These are phyloP conservation scores for Lipomyces kockii DNA, from an alignment of 805 yeast species.

Conservation along the genomic window DNA sequence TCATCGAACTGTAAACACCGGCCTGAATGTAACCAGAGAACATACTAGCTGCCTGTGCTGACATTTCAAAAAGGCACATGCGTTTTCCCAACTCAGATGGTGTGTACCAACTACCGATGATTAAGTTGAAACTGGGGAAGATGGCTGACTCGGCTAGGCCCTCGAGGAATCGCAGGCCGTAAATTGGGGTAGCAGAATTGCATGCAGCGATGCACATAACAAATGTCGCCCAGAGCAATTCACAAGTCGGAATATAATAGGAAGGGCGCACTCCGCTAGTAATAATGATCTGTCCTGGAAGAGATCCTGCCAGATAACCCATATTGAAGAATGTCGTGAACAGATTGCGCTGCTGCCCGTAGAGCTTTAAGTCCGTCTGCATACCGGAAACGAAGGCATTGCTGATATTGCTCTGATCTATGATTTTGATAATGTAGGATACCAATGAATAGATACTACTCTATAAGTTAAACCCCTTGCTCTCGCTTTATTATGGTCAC, in stretches of 20 bases:
- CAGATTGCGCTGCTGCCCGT: conserved; percentile 58
- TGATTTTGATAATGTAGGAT: conserved; percentile 49
- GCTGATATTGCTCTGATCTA: conserved; percentile 61
- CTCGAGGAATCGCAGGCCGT: conserved; percentile 65
- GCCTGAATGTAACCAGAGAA: conserved; percentile 59
- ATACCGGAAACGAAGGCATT: conserved; percentile 54
- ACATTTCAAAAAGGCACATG: conserved; percentile 45
- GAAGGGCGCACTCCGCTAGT: conserved; percentile 39
- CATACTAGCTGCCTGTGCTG: conserved; percentile 56
- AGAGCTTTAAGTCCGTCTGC: conserved; percentile 46
- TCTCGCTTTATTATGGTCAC: too few species aligned
- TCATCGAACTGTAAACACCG: conserved; percentile 46
- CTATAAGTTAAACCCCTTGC: not conserved
- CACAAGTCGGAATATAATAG: conserved; percentile 57
- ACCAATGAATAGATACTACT: conserved; percentile 8
- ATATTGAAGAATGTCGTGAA: conserved; percentile 44
- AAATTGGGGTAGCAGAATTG: conserved; percentile 56
- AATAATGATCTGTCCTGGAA: conserved; percentile 45
- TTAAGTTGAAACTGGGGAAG: conserved; percentile 52
- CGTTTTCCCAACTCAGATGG: conserved; percentile 55
- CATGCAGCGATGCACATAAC: conserved; percentile 55
- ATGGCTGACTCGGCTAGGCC: conserved; percentile 71
- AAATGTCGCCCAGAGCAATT: conserved; percentile 67
- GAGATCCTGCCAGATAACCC: conserved; percentile 44
- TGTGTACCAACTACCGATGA: conserved; percentile 59